Evolutionary conservation across 192 early-diverging fungal species (phyloP).

Genomic region (Umbelopsis ramanniana): DNA sequence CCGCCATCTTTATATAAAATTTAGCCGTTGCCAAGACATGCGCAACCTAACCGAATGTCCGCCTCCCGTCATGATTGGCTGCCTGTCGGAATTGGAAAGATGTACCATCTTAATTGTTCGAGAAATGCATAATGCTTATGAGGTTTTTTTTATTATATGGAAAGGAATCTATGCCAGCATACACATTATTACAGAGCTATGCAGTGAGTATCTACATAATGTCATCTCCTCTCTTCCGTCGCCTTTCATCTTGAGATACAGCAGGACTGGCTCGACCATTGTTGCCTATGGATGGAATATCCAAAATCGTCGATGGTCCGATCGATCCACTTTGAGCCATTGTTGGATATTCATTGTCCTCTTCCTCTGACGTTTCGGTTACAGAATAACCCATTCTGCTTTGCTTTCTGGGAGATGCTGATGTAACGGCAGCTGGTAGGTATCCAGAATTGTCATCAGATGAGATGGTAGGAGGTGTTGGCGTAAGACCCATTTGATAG

Average conservation of each 20-base stretch:
- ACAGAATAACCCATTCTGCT: conserved; percentile 14
- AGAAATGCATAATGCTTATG: not conserved
- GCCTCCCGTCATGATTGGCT: not conserved
- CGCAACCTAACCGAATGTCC: not conserved
- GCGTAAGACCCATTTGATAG: not conserved
- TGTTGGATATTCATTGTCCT: not conserved
- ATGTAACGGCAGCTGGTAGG: not conserved
- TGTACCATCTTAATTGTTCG: not conserved
- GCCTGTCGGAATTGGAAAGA: conserved; percentile 1
- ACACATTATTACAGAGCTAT: too few species aligned
- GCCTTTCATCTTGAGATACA: not conserved
- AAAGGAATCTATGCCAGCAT: too few species aligned
- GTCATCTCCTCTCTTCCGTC: not conserved
- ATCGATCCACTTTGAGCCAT: not conserved
- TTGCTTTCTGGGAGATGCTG: not conserved
- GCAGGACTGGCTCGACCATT: not conserved
- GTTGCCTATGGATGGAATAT: not conserved
- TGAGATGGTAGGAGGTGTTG: not conserved
- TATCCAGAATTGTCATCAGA: not conserved
- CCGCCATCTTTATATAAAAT: not conserved
- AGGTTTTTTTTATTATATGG: too few species aligned
- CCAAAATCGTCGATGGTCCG: not conserved
- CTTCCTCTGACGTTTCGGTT: conserved; percentile 1
- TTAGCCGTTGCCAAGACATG: conserved; percentile 4
- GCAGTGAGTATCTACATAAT: not conserved